Evolutionary conservation across 768 basidiomycete species (phyloP).

Genomic region (Leccinum pellstonianum): DNA sequence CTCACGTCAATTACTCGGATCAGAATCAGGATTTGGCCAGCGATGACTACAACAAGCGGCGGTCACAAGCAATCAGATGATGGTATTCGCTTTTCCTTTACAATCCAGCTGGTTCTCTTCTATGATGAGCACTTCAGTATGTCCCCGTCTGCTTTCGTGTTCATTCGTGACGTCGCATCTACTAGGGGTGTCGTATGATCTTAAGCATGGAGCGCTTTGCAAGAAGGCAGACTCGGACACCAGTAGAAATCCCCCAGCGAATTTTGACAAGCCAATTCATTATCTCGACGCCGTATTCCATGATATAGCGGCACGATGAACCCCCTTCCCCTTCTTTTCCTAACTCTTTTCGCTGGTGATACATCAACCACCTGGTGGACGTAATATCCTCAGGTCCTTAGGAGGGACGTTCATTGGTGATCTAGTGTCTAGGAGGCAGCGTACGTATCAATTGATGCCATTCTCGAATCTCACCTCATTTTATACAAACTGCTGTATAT

Average conservation of each 20-base stretch:
- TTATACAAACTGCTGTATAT: no score
- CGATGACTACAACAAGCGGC: slow-evolving; percentile 39
- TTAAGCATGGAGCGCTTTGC: slow-evolving; percentile 24
- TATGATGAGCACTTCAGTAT: slow-evolving; percentile 14
- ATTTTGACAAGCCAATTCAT: slow-evolving; percentile 15
- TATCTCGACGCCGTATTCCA: not conserved
- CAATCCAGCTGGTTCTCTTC: slow-evolving; percentile 15
- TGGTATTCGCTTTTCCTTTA: not conserved
- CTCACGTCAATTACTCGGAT: slow-evolving; percentile 93
- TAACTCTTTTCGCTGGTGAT: not conserved
- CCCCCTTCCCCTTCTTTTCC: not conserved
- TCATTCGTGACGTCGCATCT: not conserved
- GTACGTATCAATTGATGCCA: no score
- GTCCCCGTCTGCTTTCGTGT: not conserved
- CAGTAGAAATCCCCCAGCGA: not conserved
- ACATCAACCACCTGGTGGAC: not conserved
- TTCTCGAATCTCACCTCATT: no score
- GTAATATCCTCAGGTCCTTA: no score
- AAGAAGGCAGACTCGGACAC: not conserved
- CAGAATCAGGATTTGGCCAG: slow-evolving; percentile 89
- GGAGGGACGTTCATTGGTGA: not conserved
- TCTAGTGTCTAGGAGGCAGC: no score
- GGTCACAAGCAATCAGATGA: slow-evolving; percentile 66
- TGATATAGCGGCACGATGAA: not conserved
- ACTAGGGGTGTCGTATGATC: slow-evolving; percentile 29